These are phyloP conservation scores for Termitomyces sp. DNA, from an alignment of 768 basidiomycete genomes.

Conservation along the genomic window DNA sequence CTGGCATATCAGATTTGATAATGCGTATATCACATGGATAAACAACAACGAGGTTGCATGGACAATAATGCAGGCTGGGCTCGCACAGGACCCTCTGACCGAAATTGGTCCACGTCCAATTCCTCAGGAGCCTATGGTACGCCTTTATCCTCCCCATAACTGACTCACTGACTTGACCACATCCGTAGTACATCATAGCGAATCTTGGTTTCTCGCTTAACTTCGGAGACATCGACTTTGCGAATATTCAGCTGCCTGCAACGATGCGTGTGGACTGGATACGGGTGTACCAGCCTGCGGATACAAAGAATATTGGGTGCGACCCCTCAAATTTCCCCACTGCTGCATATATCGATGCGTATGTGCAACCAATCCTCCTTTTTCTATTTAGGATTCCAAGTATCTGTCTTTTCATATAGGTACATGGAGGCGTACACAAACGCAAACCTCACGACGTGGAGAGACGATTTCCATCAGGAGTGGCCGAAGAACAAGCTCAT, in stretches of 20 bases:
- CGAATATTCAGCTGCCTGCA: conserved; percentile 49
- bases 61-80: conserved; percentile 46
- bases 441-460: conserved; percentile 40
- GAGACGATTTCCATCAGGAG: conserved; percentile 28
- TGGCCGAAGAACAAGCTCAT: conserved; percentile 38
- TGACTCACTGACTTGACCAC: conserved; percentile 13
- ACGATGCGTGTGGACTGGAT: conserved; percentile 79
- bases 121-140: conserved; percentile 70
- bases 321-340: conserved; percentile 78
- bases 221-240: conserved; percentile 66
- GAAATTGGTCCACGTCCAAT: conserved; percentile 59
- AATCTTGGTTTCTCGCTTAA: conserved; percentile 69
- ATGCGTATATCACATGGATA: conserved; percentile 63
- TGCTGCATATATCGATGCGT: conserved; percentile 69
- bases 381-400: background rate
- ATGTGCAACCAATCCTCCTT: conserved; percentile 21
- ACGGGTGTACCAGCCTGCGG: conserved; percentile 64
- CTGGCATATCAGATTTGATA: conserved; percentile 30
- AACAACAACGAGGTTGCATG: conserved; percentile 47
- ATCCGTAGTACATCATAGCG: conserved; percentile 58
- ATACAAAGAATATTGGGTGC: conserved; percentile 55
- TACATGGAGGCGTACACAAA: conserved; percentile 40
- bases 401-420: conserved; percentile 16
- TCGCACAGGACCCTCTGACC: conserved; percentile 47
- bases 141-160: conserved; percentile 9